Evolutionary conservation across 1,139 yeast genomes (phyloP), one percentile per base, ranked within the genome.

Genomic region (Lodderomyces parapsilosis): DNA sequence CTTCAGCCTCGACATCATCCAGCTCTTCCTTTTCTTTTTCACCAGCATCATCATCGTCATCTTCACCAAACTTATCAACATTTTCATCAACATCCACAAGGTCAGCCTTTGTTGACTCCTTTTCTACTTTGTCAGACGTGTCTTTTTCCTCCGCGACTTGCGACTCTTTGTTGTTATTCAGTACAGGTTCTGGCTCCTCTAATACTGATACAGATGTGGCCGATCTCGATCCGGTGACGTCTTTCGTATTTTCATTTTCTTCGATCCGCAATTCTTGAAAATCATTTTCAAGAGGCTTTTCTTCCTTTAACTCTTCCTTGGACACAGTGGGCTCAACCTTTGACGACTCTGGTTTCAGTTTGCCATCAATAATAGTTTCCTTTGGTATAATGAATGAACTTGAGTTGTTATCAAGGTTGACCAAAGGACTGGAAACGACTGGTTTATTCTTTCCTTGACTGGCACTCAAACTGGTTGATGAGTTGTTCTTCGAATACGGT

Each of bases 291-390:
- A 27, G 18, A 15, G 20, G 30, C 27, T 19, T 8, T n/a, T 6
- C 30, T 13, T 36, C 22, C 27, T 34, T 36, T 22, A 3, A 8
- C 9, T 36, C 38, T 18, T 40, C 47, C 32, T 36, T 40, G 4
- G 19, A 14, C 4, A 27, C 36, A 22, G 38, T 40, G 8, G 36
- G 18, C 24, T 34, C 28, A 25, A 19, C 38, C 22, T 37, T 28
- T 25, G 34, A 10, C 5, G 30, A 30, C 27, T 34, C 42, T 28
- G 10, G 43, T 31, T 42, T 42, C 19, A 20, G 30, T 24, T 47
- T 45, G 11, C 62, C 68, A 45, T 66, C 77, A 44, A 71, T 72
- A 44, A 72, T 63, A 2, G 78, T 72, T 49, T 71, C 78, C 55
- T 68, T 71, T 13, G 71, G 74, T 39, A 71, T 60, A 36, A 62